Conservation (phyloP, 2,329 filamentous ascomycete species). For the Ampelomyces quisqualis region DNA sequence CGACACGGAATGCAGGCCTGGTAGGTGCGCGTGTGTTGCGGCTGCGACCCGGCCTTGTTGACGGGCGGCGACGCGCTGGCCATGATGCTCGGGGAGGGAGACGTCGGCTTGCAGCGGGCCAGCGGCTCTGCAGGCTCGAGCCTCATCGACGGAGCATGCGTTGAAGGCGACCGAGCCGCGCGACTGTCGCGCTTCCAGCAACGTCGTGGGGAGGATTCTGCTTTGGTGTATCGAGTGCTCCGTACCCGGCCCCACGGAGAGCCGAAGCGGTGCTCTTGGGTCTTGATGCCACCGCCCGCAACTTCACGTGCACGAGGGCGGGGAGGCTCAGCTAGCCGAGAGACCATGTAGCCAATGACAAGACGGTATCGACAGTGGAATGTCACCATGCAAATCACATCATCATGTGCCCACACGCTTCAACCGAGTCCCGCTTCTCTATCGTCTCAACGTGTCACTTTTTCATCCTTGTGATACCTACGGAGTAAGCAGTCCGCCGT, state of each 20-base stretch:
- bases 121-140: too few species aligned
- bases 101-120: constrained; percentile 20
- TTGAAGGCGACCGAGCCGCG: constrained; percentile 4
- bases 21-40: constrained; percentile 43
- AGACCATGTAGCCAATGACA: too few species aligned
- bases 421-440: background rate
- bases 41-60: constrained; percentile 6
- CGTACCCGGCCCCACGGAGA: too few species aligned
- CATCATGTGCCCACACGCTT: too few species aligned
- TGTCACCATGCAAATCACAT: too few species aligned
- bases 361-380: too few species aligned
- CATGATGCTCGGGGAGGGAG: constrained; percentile 21
- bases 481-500: background rate
- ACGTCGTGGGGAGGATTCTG: constrained; percentile 5
- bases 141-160: too few species aligned
- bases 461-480: constrained; percentile 1
- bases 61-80: constrained; percentile 29
- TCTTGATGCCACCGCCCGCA: background rate
- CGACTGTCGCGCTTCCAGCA: constrained; percentile 15
- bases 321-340: too few species aligned
- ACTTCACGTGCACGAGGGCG: constrained; percentile 1
- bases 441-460: background rate
- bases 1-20: constrained; percentile 57
- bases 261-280: too few species aligned
- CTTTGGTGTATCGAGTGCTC: too few species aligned